Evolutionary conservation across 31 red algal genomes (phyloP).

Genomic region (Porphyra umbilicalis): DNA sequence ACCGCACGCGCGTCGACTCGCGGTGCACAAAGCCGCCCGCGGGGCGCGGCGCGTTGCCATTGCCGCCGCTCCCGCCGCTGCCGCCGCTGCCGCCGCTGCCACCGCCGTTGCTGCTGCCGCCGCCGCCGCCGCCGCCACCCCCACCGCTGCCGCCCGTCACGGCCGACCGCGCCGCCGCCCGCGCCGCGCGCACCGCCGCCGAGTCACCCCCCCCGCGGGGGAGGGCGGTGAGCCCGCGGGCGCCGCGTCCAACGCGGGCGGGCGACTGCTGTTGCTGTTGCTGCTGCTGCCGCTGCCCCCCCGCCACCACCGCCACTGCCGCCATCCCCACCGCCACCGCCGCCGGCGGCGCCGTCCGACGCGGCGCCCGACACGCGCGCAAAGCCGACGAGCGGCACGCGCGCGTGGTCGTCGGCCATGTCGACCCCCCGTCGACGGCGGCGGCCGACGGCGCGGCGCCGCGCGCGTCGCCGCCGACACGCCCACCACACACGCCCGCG

Average conservation of each 20-base stretch:
- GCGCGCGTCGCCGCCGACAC: too few relatives aligned
- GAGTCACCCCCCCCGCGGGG: background rate
- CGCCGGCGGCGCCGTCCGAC: background rate
- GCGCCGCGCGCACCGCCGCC: background rate
- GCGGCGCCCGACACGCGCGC: background rate
- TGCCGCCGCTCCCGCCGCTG: background rate
- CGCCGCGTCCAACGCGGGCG: too few relatives aligned
- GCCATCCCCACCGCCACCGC: background rate
- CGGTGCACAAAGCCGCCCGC: conserved; percentile 54
- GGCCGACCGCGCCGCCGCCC: background rate
- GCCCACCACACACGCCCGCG: too few relatives aligned
- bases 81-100: background rate
- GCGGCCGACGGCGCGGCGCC: too few relatives aligned
- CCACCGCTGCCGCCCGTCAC: background rate
- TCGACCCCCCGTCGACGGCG: too few relatives aligned
- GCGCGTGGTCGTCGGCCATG: background rate
- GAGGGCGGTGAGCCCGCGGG: too few relatives aligned
- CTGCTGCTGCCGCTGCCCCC: background rate
- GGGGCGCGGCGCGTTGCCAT: conserved; percentile 15
- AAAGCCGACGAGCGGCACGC: background rate
- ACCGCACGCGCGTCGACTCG: conserved; percentile 70
- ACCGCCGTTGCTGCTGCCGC: background rate
- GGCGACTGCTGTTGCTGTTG: background rate
- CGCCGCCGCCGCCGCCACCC: background rate
- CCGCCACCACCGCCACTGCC: background rate